Evolutionary conservation across 2,329 filamentous ascomycete genomes (phyloP).

Genomic region (Penicillium sp.): DNA sequence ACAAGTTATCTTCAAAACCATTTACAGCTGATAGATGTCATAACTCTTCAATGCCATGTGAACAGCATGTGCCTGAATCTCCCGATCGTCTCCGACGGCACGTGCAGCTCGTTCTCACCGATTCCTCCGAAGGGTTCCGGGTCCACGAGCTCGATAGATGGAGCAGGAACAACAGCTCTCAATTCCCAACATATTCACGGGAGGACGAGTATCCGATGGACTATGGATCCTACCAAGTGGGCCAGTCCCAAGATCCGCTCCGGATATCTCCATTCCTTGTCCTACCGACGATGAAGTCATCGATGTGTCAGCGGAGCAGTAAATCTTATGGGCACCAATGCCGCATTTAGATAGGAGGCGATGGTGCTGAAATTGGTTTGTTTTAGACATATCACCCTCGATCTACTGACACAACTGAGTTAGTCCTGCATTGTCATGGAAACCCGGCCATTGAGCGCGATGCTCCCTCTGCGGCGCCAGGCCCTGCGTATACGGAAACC

Average conservation of each 20-base stretch:
- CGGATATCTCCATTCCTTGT: conserved; percentile 12
- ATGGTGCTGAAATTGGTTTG: neutral
- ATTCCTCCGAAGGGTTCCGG: conserved; percentile 19
- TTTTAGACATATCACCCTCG: neutral
- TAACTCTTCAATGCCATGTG: conserved; percentile 8
- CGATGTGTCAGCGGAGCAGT: conserved; percentile 18
- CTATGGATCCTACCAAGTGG: conserved; percentile 11
- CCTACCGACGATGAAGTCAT: conserved; percentile 22
- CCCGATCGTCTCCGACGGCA: conserved; percentile 13
- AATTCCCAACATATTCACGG: conserved; percentile 6
- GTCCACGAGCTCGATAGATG: conserved; percentile 12
- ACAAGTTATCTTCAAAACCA: neutral
- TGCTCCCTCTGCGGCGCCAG: conserved; percentile 7
- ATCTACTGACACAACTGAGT: neutral
- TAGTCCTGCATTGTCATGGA: conserved; percentile 8
- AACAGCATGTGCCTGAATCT: conserved; percentile 9
- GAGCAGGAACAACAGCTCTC: neutral
- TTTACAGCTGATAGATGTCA: neutral
- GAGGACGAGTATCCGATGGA: conserved; percentile 7
- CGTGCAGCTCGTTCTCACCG: conserved; percentile 15
- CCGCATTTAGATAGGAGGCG: neutral
- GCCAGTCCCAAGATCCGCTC: conserved; percentile 9
- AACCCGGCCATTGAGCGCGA: conserved; percentile 9
- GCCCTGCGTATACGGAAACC: neutral
- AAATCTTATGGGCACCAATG: neutral